Evolutionary conservation across 768 basidiomycete species (phyloP), one percentile per base, ranked within the genome.

Genomic region (Calocybe cyanea): DNA sequence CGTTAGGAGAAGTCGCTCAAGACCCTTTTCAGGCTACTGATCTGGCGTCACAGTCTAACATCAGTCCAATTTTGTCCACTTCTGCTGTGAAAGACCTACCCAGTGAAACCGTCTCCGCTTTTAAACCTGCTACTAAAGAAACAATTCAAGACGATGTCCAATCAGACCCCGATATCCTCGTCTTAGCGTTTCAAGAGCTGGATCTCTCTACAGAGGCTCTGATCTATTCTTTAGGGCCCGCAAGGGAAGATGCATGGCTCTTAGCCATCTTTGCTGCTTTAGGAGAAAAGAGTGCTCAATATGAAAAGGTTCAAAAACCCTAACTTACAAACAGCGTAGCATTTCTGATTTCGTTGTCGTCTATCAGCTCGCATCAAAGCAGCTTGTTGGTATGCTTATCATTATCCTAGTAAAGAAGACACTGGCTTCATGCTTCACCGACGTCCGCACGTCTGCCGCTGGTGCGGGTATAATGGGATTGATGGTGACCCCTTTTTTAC

Each of bases 311-410:
- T 35, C 31, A 38, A 15, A 11, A 6, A 28, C 25, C 5, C 11
- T 11, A 6, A 28, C 6, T 11, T 28, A 28, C 25, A 28, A 28
- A 11, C 11, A 28, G 6, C 25, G 11, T 6, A 11, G 11, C 25
- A 6, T 5, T 28, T 11, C 11, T 11, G 11, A 28, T 11, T 5
- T 28, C 11, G 25, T 28, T 7, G 24, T 31, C 8, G 14, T 43
- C 34, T 14, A 35, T 20, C 43, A 91, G 87, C 69, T 92, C 24
- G 69, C 66, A 11, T 87, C 85, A 2, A 85, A 76, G 54, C 90
- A 90, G 59, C 82, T 92, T 15, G 88, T 92, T 30, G 90, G 90
- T 28, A 87, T 90, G 73, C 68, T 92, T n/a, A 63, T 92, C 15
- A 57, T 92, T 9, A 63, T 87, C 21, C 66, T 92, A 33, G 81